Base-by-base conservation (phyloP, 208 protist species). In the Wallacemonas sp. region DNA sequence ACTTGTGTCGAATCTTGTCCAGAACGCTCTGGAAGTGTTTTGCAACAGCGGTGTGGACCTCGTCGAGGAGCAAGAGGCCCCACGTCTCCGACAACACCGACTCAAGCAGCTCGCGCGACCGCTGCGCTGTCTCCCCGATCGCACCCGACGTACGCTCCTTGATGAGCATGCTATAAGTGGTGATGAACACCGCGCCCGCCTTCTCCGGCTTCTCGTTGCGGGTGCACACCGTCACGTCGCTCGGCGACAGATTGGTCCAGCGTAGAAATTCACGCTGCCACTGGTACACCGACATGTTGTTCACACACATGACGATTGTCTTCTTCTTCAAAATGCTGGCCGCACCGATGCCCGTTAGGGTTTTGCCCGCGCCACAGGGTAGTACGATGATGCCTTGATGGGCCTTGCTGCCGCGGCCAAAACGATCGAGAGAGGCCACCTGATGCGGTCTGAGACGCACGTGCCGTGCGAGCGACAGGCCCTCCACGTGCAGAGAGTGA, bases 341-440 rank as follows among this genome's bases (percentile, higher is more conserved):
- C 0, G 97, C 97, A 3, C 96, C 97, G 53, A 99, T 98, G n/a
- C 98, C 99, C 12, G 98, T 98, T 9, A 99, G 88, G 15, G 99
- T 99, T 80, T 99, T 99, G 44, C 99, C 99, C 2, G 98, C 97
- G 24, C 99, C 99, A 80, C 99, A 99, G 22, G 99, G 98, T 4
- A 99, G 88, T 36, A 99, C 98, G 65, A 99, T 96, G 19, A 99
- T 95, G 19, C 98, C 99, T 42, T 91, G 89, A 65, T 96, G 88
- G 11, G 95, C 93, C 67, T 91, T 92, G 41, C 79, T 72, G 6
- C 86, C 88, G 21, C 80, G 72, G 5, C 79, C 77, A 75, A 97
- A 97, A 4, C 88, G 79, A 61, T 97, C 88, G 24, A 95, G 77
- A 4, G 86, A 92, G 4, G 85, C 85, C 9, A 87, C 78, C 77